A percentile compares a stretch with the other conserved stretches of the same genome.
Conservation (phyloP, 2,329 filamentous ascomycete species). For the Plectosphaerella plurivora region DNA sequence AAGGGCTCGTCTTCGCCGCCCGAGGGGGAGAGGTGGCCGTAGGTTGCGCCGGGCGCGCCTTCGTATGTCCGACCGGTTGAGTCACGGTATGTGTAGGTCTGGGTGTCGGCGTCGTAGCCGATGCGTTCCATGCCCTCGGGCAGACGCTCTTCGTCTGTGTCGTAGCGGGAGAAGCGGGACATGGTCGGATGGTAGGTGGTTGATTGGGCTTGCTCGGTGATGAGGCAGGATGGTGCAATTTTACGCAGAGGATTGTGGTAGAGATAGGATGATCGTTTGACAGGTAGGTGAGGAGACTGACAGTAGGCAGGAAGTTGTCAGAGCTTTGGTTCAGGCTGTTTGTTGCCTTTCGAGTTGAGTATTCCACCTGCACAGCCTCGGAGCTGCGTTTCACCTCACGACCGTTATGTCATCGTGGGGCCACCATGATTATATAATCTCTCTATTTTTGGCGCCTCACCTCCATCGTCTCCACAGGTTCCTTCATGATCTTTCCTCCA, state of each 20-base stretch:
- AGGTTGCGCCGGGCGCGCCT: slow-evolving; percentile 42
- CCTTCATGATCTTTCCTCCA: not conserved
- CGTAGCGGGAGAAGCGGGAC: slow-evolving; percentile 37
- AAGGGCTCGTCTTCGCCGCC: slow-evolving; percentile 8
- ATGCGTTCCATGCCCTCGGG: slow-evolving; percentile 50
- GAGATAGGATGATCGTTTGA: not conserved
- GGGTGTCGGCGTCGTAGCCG: slow-evolving; percentile 52
- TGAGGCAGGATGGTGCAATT: not conserved
- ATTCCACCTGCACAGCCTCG: not conserved
- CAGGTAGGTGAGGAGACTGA: not conserved
- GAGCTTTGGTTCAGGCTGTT: not conserved
- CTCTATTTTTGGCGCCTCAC: too few species aligned
- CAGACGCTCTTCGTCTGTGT: slow-evolving; percentile 46
- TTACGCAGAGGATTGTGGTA: not conserved
- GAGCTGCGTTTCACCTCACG: not conserved
- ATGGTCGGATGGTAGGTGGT: slow-evolving; percentile 17
- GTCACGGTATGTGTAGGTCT: slow-evolving; percentile 49
- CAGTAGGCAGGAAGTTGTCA: not conserved
- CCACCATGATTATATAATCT: not conserved
- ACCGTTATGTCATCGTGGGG: not conserved
- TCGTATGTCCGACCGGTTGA: slow-evolving; percentile 44
- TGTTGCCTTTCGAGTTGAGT: not conserved
- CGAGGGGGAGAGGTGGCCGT: slow-evolving; percentile 38
- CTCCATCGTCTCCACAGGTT: not conserved
- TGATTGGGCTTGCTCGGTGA: not conserved